These are phyloP conservation scores for Neurospora discreta DNA, from an alignment of 495 filamentous ascomycete genomes.

Conservation along the genomic window DNA sequence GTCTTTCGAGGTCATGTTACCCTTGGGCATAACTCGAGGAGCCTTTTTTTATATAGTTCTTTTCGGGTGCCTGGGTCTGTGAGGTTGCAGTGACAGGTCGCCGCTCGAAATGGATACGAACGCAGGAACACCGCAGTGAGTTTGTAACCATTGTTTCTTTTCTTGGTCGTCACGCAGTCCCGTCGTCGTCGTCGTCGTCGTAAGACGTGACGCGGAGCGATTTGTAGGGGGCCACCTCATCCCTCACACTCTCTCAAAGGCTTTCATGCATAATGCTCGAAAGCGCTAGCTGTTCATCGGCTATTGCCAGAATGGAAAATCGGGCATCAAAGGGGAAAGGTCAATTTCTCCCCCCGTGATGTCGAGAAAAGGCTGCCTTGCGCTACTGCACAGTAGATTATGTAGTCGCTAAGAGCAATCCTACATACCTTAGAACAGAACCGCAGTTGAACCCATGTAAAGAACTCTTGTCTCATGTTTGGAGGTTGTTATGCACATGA, in stretches of 20 bases:
- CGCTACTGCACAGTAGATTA: neutral
- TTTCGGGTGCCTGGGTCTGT: neutral
- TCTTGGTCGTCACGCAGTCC: neutral
- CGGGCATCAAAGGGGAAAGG: neutral
- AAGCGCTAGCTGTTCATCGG: neutral
- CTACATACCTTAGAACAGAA: neutral
- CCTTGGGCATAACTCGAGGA: neutral
- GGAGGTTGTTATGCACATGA: neutral
- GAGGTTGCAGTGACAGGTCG: neutral
- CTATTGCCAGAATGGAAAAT: neutral
- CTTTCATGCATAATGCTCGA: neutral
- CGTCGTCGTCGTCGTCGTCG: neutral
- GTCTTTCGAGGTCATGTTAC: neutral
- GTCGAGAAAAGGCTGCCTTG: neutral
- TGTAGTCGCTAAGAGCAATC: neutral
- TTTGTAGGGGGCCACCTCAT: neutral
- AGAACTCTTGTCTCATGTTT: neutral
- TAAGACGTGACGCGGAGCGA: neutral
- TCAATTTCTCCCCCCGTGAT: neutral
- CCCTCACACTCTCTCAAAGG: neutral
- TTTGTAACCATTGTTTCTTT: neutral
- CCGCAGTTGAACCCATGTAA: neutral
- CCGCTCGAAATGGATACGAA: neutral
- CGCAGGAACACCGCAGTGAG: neutral
- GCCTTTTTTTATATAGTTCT: neutral